These are phyloP conservation scores for Solanum clarkiae DNA, from an alignment of 257 asterid genomes.

Conservation along the genomic window DNA sequence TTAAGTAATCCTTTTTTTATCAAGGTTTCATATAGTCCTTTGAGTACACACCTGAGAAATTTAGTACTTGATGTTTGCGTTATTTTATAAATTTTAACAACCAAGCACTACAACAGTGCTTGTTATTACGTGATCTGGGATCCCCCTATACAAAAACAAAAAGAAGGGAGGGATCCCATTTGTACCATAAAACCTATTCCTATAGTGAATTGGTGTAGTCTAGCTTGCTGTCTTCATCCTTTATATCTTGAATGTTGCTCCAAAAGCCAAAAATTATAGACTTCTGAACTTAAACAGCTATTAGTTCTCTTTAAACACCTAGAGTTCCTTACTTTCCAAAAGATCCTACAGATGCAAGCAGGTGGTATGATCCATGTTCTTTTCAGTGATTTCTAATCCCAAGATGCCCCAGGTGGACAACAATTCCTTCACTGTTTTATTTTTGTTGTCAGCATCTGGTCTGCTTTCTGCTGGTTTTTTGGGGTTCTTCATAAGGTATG, in stretches of 20 bases:
- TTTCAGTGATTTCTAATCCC: neutral
- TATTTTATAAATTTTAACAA: neutral
- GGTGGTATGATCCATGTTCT: neutral
- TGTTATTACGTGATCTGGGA: neutral
- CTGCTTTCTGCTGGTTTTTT: neutral
- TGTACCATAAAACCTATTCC: neutral
- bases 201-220: neutral
- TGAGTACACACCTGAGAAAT: neutral
- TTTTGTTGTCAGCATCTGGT: neutral
- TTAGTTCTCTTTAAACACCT: neutral
- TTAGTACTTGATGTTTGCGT: neutral
- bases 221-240: neutral
- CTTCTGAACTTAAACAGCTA: neutral
- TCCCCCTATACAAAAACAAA: neutral
- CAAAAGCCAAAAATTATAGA: neutral
- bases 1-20: neutral
- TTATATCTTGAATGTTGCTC: neutral
- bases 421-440: neutral
- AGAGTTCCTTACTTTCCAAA: neutral
- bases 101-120: neutral
- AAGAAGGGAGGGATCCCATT: neutral
- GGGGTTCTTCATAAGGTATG: neutral
- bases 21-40: neutral
- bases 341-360: neutral
- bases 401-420: neutral